phyloP scores from a whole-genome alignment of 352 stramenopile species.

The Thraustotheca clavata region DNA sequence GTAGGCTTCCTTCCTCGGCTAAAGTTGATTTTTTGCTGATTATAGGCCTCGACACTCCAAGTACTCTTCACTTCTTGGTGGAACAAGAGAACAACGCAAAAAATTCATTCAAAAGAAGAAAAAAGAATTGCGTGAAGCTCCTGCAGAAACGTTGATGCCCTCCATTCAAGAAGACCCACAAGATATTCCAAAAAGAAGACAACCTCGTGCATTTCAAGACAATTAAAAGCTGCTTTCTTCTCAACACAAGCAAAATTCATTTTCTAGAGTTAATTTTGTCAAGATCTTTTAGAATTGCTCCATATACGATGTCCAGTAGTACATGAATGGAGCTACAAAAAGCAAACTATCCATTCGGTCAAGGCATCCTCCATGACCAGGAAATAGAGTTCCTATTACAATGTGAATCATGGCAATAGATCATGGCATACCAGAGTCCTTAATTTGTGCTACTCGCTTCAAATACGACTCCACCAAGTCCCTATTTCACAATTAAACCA shows the following conservation, averaged over 20 bases:
- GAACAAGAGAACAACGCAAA: constrained; percentile 47
- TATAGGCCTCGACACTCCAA: constrained; percentile 56
- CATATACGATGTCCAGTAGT: constrained; percentile 36
- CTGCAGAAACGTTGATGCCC: neutral
- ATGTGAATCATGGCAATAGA: neutral
- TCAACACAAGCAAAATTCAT: too few species aligned
- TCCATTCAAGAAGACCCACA: neutral
- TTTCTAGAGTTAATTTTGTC: neutral
- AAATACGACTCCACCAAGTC: constrained; percentile 41
- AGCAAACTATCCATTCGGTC: constrained; percentile 77
- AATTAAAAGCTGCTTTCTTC: neutral
- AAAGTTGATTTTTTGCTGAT: neutral
- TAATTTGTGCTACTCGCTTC: constrained; percentile 59
- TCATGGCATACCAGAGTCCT: constrained; percentile 5
- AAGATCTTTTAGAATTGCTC: neutral
- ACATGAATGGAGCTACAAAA: constrained; percentile 51
- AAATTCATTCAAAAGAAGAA: constrained; percentile 52
- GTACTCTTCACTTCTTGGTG: constrained; percentile 66
- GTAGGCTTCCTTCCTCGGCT: constrained; percentile 28
- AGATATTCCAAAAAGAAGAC: neutral
- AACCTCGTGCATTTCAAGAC: neutral
- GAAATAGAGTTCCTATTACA: constrained; percentile 50
- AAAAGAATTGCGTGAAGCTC: neutral
- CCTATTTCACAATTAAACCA: neutral
- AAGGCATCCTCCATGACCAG: constrained; percentile 63